phyloP scores from a whole-genome alignment of 805 yeast species.

The Kodamaea restingae region DNA sequence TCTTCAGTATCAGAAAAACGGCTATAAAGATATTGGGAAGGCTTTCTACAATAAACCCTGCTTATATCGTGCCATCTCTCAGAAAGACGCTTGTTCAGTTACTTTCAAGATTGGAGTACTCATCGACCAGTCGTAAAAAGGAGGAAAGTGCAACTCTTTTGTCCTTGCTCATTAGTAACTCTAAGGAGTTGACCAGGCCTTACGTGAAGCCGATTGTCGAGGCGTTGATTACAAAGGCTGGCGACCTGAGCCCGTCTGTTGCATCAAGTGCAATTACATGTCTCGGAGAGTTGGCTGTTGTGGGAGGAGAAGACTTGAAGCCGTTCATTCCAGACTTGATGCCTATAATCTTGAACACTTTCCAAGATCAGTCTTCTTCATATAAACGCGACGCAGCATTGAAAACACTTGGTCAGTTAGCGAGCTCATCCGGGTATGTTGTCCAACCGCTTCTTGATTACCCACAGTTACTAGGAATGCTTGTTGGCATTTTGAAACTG shows the following conservation, averaged over 20 bases:
- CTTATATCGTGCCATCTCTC: slow-evolving; percentile 89
- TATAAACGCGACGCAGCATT: slow-evolving; percentile 86
- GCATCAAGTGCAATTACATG: slow-evolving; percentile 83
- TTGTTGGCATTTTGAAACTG: slow-evolving; percentile 76
- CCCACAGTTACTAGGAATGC: slow-evolving; percentile 80
- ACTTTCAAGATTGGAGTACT: slow-evolving; percentile 78
- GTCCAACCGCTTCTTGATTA: slow-evolving; percentile 89
- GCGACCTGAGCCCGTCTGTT: slow-evolving; percentile 71
- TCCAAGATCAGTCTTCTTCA: slow-evolving; percentile 90
- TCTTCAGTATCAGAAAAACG: slow-evolving; percentile 73
- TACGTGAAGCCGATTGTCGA: slow-evolving; percentile 89
- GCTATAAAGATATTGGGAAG: slow-evolving; percentile 81
- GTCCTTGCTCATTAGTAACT: slow-evolving; percentile 68
- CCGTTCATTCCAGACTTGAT: slow-evolving; percentile 71
- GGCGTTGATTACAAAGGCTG: slow-evolving; percentile 71
- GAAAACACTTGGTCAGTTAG: slow-evolving; percentile 79
- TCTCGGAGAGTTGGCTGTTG: slow-evolving; percentile 82
- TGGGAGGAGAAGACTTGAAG: slow-evolving; percentile 80
- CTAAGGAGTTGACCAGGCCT: slow-evolving; percentile 81
- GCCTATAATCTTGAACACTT: slow-evolving; percentile 83
- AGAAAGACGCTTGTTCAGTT: slow-evolving; percentile 83
- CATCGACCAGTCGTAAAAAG: slow-evolving; percentile 65
- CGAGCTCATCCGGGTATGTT: slow-evolving; percentile 91
- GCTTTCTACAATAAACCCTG: slow-evolving; percentile 82
- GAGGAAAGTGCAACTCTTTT: slow-evolving; percentile 84